Conservation (phyloP, 768 basidiomycete species). For the Termitomyces sp. region DNA sequence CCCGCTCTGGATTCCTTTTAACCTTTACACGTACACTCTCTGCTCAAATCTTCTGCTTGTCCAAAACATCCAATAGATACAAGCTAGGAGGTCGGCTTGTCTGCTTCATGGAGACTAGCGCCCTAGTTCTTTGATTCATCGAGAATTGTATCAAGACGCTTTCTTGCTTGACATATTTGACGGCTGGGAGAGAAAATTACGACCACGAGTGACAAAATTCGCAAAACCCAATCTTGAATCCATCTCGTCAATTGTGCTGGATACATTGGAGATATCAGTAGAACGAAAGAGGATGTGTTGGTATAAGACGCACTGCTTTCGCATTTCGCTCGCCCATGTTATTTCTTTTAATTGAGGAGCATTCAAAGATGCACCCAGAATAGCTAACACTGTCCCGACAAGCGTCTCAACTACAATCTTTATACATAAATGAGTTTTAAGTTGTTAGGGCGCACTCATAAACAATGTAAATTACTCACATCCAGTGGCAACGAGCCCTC, state of each 20-base stretch:
- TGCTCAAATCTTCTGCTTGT: neutral
- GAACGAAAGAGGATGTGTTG: constrained; percentile 1
- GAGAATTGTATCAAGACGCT: neutral
- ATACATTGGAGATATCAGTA: constrained; percentile 6
- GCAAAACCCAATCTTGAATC: constrained; percentile 63
- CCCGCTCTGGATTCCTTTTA: neutral
- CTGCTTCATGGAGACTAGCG: neutral
- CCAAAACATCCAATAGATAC: neutral
- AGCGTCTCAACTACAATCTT: constrained; percentile 70
- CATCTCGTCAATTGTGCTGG: constrained; percentile 72
- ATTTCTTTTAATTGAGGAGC: constrained; percentile 72
- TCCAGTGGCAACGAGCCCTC: constrained; percentile 62
- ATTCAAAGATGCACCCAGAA: constrained; percentile 67
- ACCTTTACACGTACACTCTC: neutral
- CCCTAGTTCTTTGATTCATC: neutral
- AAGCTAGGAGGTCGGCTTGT: neutral
- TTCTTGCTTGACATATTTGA: neutral
- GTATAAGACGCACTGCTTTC: constrained; percentile 52
- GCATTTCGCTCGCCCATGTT: constrained; percentile 89
- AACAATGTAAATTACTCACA: constrained; percentile 30
- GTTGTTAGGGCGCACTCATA: neutral
- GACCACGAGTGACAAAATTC: constrained; percentile 57
- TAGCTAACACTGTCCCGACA: constrained; percentile 59
- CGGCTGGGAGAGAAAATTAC: constrained; percentile 29
- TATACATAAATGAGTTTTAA: neutral